Conservation (phyloP, 805 yeast genomes). For the Wickerhamomyces subpelliculosus region DNA sequence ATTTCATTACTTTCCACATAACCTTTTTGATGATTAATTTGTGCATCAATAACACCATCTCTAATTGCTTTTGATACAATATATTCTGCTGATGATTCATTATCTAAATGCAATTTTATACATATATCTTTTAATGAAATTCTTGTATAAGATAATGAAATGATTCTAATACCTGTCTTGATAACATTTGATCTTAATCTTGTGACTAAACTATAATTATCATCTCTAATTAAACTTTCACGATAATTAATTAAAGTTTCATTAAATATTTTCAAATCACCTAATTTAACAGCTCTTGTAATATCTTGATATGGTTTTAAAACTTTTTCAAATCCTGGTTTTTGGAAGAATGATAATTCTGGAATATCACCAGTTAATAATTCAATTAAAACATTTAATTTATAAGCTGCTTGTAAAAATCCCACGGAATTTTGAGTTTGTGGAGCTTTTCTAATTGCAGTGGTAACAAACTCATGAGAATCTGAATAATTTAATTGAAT, state of each 20-base stretch:
- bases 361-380: slow-evolving; percentile 96
- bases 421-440: slow-evolving; percentile 82
- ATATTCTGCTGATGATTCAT: slow-evolving; percentile 94
- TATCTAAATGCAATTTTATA: slow-evolving; percentile 82
- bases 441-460: slow-evolving; percentile 96
- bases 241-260: slow-evolving; percentile 61
- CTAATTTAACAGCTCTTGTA: slow-evolving; percentile 86
- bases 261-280: slow-evolving; percentile 79
- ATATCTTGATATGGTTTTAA: slow-evolving; percentile 79
- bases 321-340: slow-evolving; percentile 49
- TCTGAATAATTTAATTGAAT: slow-evolving; percentile 88
- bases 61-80: slow-evolving; percentile 94
- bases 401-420: slow-evolving; percentile 83
- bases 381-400: slow-evolving; percentile 82
- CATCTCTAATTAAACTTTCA: slow-evolving; percentile 59
- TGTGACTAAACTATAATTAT: slow-evolving; percentile 74
- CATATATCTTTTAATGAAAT: slow-evolving; percentile 93
- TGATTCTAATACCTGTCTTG: slow-evolving; percentile 93
- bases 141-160: slow-evolving; percentile 83
- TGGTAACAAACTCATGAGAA: slow-evolving; percentile 83
- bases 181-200: slow-evolving; percentile 94
- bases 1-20: slow-evolving; percentile 87
- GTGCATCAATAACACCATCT: slow-evolving; percentile 96
- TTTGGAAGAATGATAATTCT: slow-evolving; percentile 73
- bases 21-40: slow-evolving; percentile 84